Base-by-base conservation (phyloP, 805 yeast species). In the Lipomyces starkeyi region DNA sequence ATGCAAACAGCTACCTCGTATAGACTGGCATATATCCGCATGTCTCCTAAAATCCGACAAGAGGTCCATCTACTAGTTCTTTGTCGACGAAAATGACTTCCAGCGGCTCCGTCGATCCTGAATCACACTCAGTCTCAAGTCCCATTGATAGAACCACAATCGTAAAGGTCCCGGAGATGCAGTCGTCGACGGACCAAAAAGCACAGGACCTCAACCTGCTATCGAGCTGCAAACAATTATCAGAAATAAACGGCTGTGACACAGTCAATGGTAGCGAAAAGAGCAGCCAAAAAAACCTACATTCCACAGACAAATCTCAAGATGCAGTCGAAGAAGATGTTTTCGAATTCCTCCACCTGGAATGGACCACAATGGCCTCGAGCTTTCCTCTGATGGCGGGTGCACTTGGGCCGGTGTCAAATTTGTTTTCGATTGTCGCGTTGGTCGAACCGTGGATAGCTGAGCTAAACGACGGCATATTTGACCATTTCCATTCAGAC, bases 331-430 rank as follows among this genome's bases (percentile, higher is more conserved):
- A 43, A 2, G 49, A 43, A 17, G 49, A 43, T 11, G 22, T 43
- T 8, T 17, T 43, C 47, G 63, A 60, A 27, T 55, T 56, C n/a
- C 65, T 54, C 32, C 62, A 58, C 32, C 40, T 35, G 32, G 9
- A 37, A 40, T 91, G 96, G 95, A 89, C 89, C 71, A 73, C 84
- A 14, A 77, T 88, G 0, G 87, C 93, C 2, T 84, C 89, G 2
- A 87, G 88, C 72, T 83, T 91, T 71, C 97, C 97, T 0, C 83
- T 91, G 32, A 76, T 89, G 7, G 87, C 93, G 0, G 92, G 94
- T 4, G 90, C 94, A 72, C 74, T 88, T 49, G 96, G 95, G 0
- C 97, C 97, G 0, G 73, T 91, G 34, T 88, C 94, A 6, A 91
- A 91, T 73, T 84, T 90, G 83, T 83, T 87, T 55, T 89, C 94